These are phyloP conservation scores for Hippophae rhamnoides DNA, from an alignment of 306 rosid genomes.

Conservation along the genomic window DNA sequence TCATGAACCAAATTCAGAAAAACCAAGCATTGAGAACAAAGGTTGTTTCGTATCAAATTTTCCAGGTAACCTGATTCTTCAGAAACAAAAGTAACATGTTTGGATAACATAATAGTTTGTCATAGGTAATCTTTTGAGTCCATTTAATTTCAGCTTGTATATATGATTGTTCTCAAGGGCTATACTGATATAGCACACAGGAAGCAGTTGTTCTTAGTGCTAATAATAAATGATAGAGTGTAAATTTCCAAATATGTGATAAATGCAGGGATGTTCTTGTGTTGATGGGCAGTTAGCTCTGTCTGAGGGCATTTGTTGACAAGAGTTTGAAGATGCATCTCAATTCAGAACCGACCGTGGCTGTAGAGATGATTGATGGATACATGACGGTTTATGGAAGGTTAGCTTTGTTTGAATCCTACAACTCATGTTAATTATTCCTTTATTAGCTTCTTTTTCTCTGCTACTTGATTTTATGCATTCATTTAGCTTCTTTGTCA, in stretches of 20 bases:
- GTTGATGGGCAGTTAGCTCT: constrained; percentile 96
- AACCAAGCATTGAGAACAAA: constrained; percentile 48
- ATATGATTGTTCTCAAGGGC: too few relatives aligned
- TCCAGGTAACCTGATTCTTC: constrained; percentile 50
- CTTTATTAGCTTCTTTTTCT: too few relatives aligned
- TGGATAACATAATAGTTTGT: too few relatives aligned
- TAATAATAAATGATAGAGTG: too few relatives aligned
- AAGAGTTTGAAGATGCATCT: constrained; percentile 84
- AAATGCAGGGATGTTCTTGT: constrained; percentile 78
- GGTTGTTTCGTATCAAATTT: constrained; percentile 93
- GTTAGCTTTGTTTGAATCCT: constrained; percentile 31
- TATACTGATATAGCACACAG: too few relatives aligned
- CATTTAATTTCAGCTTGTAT: too few relatives aligned
- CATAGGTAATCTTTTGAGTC: too few relatives aligned
- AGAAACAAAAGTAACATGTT: background rate
- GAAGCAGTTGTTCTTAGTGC: too few relatives aligned
- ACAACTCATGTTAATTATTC: background rate
- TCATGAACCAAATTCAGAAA: constrained; percentile 74
- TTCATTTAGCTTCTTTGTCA: too few relatives aligned
- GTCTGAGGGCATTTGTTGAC: constrained; percentile 91
- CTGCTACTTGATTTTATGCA: too few relatives aligned
- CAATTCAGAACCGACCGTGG: constrained; percentile 72
- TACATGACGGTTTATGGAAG: constrained; percentile 90
- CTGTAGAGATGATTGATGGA: constrained; percentile 40
- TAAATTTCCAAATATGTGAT: background rate